Base-by-base conservation (phyloP, 306 rosid genomes). In the Delonix regia region DNA sequence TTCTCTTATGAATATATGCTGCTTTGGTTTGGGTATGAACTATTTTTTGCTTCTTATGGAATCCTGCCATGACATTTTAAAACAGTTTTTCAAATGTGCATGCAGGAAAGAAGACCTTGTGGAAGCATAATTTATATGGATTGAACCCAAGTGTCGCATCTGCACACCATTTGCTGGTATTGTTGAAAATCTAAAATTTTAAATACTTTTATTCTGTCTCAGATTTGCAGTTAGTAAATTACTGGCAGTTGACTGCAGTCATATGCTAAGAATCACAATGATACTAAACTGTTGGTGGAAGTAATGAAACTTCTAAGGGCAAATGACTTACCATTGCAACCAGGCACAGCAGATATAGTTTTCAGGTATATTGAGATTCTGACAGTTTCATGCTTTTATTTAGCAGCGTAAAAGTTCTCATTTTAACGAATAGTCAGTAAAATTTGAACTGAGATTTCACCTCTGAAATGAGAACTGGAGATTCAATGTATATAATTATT, bases 341-440 rank as follows among this genome's bases (percentile, higher is more conserved):
- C 99, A 14, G 98, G 98, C 78, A 93, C 99, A 53, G 98, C 97
- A 74, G 99, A 95, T 88, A 92, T 93, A 56, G 89, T 95, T 79
- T 93, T 93, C 86, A 89, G 99, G 99, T 92, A 79, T 48, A 47
- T 63, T 82, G 63, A 59, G 56, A 12, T 65, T 74, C 16, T 74
- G 77, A 38, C 45, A 19, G 39, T 24, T 72, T 72, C n/a, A 18
- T 70, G 49, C 44, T 76, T 82, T 76, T 69, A 47, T 39, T 69
- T 82, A 61, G 51, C 72, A 72, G 69, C 30, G 21, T 27, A 7
- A 41, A 68, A 33, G n/a, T 49, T 70, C 41, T 39, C 65, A 10
- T n/a, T 41, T 39, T 7, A 48, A 59, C 49, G 47, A 42, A 38
- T 19, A 21, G 49, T 72, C 51, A 73, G 69, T 13, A 18, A 65